A percentile compares a stretch with the other conserved stretches of the same genome.
Conservation (phyloP, 805 yeast genomes). For the Nakazawaea wickerhamii region DNA sequence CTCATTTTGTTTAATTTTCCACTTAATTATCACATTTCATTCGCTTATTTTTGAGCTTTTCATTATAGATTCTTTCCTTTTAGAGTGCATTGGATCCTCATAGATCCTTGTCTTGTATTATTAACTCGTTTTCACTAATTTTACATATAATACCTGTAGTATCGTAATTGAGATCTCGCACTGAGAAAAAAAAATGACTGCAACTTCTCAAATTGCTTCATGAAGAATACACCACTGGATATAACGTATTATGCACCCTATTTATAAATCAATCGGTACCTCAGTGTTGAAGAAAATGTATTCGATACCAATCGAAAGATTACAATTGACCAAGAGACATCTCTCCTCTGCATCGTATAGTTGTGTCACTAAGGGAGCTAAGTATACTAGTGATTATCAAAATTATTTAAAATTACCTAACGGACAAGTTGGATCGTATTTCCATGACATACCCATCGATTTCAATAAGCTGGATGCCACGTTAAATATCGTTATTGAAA, state of each 20-base stretch:
- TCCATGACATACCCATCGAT: constrained; percentile 67
- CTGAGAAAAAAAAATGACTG: neutral
- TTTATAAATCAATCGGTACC: neutral
- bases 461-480: constrained; percentile 36
- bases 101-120: too few relatives aligned
- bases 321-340: constrained; percentile 6
- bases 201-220: neutral
- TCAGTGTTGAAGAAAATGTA: neutral
- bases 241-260: neutral
- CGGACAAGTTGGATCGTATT: constrained; percentile 51
- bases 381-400: constrained; percentile 33
- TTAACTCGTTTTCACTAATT: too few relatives aligned
- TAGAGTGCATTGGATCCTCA: too few relatives aligned
- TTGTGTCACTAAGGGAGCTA: constrained; percentile 26
- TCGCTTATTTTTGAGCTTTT: neutral
- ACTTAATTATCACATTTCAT: neutral
- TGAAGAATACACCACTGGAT: neutral
- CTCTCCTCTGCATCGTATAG: neutral
- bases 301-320: constrained; percentile 7
- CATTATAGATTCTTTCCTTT: too few relatives aligned
- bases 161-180: too few relatives aligned
- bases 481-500: constrained; percentile 67
- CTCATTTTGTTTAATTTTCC: neutral
- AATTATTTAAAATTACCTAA: constrained; percentile 37
- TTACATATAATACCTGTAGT: too few relatives aligned